phyloP scores from a whole-genome alignment of 257 asterid genomes.

The Solanum sejunctum region DNA sequence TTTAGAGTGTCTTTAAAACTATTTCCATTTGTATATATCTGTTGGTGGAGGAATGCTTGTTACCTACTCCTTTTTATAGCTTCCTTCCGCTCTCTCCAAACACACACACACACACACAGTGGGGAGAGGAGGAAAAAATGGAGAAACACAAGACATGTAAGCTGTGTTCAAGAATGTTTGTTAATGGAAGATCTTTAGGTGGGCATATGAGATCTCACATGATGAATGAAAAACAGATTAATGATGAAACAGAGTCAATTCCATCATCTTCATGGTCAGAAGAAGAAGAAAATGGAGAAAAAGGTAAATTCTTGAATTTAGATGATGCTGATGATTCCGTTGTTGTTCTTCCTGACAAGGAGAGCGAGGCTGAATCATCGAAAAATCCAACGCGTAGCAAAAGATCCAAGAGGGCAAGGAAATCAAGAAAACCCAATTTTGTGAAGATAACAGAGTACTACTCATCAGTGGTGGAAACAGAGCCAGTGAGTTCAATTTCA shows the following conservation, averaged over 20 bases:
- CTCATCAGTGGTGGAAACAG: slow-evolving; percentile 17
- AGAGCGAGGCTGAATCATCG: slow-evolving; percentile 53
- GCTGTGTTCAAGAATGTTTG: slow-evolving; percentile 48
- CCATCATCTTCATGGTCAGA: slow-evolving; percentile 4
- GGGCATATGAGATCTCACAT: slow-evolving; percentile 95
- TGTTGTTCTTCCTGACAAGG: slow-evolving; percentile 34
- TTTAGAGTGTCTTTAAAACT: neutral
- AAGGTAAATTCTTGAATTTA: neutral
- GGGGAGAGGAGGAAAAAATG: slow-evolving; percentile 13
- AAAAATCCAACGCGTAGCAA: slow-evolving; percentile 15
- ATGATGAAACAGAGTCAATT: slow-evolving; percentile 17
- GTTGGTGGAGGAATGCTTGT: slow-evolving; percentile 8
- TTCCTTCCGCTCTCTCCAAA: neutral
- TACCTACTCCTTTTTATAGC: slow-evolving; percentile 7
- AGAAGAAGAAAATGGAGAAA: neutral
- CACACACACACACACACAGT: neutral
- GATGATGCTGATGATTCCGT: neutral
- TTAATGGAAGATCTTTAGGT: slow-evolving; percentile 79
- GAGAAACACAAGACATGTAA: slow-evolving; percentile 61
- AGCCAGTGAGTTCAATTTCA: slow-evolving; percentile 60
- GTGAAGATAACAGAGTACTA: slow-evolving; percentile 6
- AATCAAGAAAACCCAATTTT: slow-evolving; percentile 12
- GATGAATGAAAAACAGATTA: slow-evolving; percentile 13
- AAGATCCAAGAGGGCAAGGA: slow-evolving; percentile 40
- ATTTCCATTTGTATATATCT: neutral